Conservation (phyloP, 768 basidiomycete genomes). For the Rhodotorula diobovata region DNA sequence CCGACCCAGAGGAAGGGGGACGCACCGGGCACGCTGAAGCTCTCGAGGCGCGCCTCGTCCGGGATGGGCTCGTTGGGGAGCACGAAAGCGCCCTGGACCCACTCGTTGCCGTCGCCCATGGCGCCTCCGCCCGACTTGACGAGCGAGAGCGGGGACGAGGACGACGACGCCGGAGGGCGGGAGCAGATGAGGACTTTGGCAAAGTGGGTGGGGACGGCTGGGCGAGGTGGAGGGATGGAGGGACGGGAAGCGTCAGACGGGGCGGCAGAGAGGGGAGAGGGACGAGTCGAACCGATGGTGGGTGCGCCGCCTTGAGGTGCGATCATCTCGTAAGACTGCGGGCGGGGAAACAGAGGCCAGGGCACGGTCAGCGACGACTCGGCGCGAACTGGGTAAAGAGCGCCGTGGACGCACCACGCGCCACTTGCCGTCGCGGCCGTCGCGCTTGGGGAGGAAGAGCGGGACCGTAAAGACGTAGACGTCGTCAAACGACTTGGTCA, state of each 20-base stretch:
- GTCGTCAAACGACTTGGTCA: constrained; percentile 82
- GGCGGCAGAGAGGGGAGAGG: no score
- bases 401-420: constrained; percentile 66
- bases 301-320: constrained; percentile 51
- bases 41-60: constrained; percentile 71
- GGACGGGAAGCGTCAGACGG: background rate
- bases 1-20: background rate
- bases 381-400: background rate
- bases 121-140: background rate
- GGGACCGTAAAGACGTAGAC: constrained; percentile 98
- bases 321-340: constrained; percentile 87
- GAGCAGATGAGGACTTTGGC: constrained; percentile 88
- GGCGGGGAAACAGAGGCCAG: background rate
- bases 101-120: constrained; percentile 52
- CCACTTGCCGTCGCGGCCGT: constrained; percentile 81
- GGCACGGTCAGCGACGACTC: background rate
- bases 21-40: constrained; percentile 76
- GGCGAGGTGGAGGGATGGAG: background rate
- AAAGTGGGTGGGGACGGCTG: constrained; percentile 93
- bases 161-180: constrained; percentile 55
- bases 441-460: constrained; percentile 74
- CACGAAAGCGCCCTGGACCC: constrained; percentile 88
- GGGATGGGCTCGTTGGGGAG: constrained; percentile 90
- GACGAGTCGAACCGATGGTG: constrained; percentile 26
- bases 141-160: constrained; percentile 1